Conservation (phyloP, 352 stramenopile species). For the Phytophthora crassamura region DNA sequence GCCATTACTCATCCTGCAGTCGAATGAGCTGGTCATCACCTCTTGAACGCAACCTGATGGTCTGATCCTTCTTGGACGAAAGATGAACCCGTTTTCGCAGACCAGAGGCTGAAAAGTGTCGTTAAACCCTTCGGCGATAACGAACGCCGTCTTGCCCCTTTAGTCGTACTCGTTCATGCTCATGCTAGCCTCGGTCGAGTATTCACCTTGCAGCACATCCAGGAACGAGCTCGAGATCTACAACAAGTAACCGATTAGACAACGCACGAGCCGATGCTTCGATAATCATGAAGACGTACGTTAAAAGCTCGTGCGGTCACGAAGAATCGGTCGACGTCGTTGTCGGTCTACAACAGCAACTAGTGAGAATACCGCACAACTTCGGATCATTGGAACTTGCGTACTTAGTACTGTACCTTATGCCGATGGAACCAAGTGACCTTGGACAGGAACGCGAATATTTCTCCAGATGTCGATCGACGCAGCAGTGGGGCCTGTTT, state of each 20-base stretch:
- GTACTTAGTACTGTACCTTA: constrained; percentile 31
- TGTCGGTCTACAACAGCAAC: constrained; percentile 36
- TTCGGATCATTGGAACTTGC: background rate
- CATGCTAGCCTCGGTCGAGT: constrained; percentile 56
- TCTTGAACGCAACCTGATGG: background rate
- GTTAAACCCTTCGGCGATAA: background rate
- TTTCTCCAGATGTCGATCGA: constrained; percentile 28
- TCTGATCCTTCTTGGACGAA: constrained; percentile 9
- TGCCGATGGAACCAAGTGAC: constrained; percentile 46
- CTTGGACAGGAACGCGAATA: constrained; percentile 44
- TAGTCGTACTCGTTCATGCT: constrained; percentile 50
- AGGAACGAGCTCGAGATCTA: constrained; percentile 54
- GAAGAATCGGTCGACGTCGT: constrained; percentile 45
- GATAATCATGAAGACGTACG: constrained; percentile 12
- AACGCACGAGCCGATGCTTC: too few relatives aligned
- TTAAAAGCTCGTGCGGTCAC: constrained; percentile 42
- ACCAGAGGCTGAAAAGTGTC: background rate
- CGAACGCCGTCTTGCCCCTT: constrained; percentile 2
- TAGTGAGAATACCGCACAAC: background rate
- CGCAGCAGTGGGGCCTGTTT: constrained; percentile 32
- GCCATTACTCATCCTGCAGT: constrained; percentile 1
- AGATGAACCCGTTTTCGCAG: background rate
- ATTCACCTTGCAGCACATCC: constrained; percentile 48
- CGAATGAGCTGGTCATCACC: background rate
- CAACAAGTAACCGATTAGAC: background rate